These are phyloP conservation scores for Geranium incanum DNA, from an alignment of 441 rosid species.

Conservation along the genomic window DNA sequence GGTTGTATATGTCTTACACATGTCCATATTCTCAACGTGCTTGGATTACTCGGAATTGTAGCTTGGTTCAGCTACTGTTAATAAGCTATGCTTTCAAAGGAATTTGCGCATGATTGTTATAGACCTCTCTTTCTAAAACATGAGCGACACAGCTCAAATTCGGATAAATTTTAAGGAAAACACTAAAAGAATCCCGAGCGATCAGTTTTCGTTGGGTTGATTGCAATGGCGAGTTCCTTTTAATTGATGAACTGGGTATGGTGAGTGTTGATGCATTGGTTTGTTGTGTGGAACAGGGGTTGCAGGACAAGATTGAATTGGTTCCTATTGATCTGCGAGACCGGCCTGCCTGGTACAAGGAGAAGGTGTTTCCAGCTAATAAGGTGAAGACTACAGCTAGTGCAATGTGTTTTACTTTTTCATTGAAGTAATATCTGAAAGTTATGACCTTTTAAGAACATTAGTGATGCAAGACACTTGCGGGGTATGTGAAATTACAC, in stretches of 20 bases:
- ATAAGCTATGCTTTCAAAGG: not conserved
- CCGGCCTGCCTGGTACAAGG: constrained; percentile 85
- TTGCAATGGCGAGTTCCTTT: not conserved
- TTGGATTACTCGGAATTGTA: not conserved
- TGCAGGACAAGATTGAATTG: constrained; percentile 58
- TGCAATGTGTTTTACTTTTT: not conserved
- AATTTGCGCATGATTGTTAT: not conserved
- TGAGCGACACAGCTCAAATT: not conserved
- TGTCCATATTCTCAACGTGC: not conserved
- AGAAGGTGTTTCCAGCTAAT: constrained; percentile 60
- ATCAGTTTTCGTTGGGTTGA: not conserved
- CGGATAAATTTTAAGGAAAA: not conserved
- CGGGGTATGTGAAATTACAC: not conserved
- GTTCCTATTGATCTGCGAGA: constrained; percentile 65
- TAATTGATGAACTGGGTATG: not conserved
- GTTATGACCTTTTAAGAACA: not conserved
- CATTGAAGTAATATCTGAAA: not conserved
- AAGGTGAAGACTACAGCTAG: no score
- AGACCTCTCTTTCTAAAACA: not conserved
- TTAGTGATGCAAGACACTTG: not conserved
- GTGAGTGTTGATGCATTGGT: not conserved
- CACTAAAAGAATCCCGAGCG: not conserved
- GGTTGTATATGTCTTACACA: constrained; percentile 1
- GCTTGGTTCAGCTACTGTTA: not conserved
- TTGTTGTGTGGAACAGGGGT: constrained; percentile 5